Base-by-base conservation (phyloP, 768 basidiomycete genomes). In the Russula earlei region DNA sequence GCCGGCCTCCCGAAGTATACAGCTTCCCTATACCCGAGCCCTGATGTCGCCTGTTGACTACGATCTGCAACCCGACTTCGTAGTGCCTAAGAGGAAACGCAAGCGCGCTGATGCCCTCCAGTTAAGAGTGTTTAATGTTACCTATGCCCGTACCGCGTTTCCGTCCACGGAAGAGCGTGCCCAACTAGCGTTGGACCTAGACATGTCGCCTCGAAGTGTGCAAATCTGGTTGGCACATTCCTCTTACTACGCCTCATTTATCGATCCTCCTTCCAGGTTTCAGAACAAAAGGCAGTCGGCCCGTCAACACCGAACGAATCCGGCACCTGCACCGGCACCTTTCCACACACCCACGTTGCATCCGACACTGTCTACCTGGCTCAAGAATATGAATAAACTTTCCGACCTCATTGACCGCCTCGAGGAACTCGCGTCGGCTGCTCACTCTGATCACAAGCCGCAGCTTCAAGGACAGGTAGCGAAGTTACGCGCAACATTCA, bases 31-130 rank as follows among this genome's bases (percentile, higher is more conserved):
- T 60, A 72, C 82, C n/a, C n/a, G n/a, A n/a, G n/a, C n/a, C 22
- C 80, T 56, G 10, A 31, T 31, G 29, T 31, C 29, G 10, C 29
- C 29, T 31, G 29, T 31, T 31, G 29, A 31, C 7, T 10, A n/a
- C n/a, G n/a, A 5, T 31, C 29, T 10, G 29, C 29, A 31, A 31
- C 29, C 10, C 29, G 29, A 31, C n/a, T n/a, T n/a, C n/a, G n/a
- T n/a, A n/a, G n/a, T n/a, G n/a, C n/a, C n/a, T 63, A 91, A 91
- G 75, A 90, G 89, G 75, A 91, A 91, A 70, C 80, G 88, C 68
- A 88, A 87, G 74, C 82, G 88, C 55, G 89, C 88, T 6, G 87
- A 89, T 63, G 84, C 86, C 14, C 77, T 77, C 38, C 89, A 91
- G 63, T 73, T 91, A 57, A 85, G 85, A 67, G 81, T 87, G 27